Evolutionary conservation across 2,329 filamentous ascomycete genomes (phyloP).

Genomic region (Alternaria postmessia): DNA sequence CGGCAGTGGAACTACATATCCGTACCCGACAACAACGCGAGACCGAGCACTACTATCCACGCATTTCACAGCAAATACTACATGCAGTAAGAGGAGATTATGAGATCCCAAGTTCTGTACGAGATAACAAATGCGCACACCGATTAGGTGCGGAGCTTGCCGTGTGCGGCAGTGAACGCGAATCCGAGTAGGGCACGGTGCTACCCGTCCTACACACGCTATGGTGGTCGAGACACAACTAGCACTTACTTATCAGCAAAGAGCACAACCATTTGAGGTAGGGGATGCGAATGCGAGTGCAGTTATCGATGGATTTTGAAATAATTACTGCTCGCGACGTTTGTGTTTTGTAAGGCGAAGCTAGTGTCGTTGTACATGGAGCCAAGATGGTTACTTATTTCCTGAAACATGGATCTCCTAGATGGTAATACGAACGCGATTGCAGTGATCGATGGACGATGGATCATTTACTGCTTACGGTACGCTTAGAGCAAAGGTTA

Average conservation of each 20-base stretch:
- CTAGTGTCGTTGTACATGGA: not conserved
- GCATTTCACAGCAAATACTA: not conserved
- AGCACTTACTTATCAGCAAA: not conserved
- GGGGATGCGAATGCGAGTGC: not conserved
- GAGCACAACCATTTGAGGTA: not conserved
- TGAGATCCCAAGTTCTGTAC: not conserved
- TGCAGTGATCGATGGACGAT: not conserved
- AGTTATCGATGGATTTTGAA: not conserved
- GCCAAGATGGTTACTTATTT: not conserved
- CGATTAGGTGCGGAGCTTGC: not conserved
- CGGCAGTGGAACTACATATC: not conserved
- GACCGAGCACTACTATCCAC: not conserved
- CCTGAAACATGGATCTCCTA: not conserved
- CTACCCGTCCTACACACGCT: not conserved
- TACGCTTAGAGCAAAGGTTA: not conserved
- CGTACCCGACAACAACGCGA: not conserved
- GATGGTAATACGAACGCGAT: not conserved
- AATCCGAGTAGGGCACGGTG: not conserved
- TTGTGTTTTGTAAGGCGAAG: not conserved
- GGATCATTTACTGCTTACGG: not conserved
- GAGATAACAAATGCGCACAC: not conserved
- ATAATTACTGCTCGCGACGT: not conserved
- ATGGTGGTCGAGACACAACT: not conserved
- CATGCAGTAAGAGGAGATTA: not conserved
- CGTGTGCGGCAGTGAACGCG: not conserved